Percentiles rank a stretch among this genome's conserved stretches.
phyloP scores from a whole-genome alignment of 148 eudicot genomes.

The Rheum nobile region DNA sequence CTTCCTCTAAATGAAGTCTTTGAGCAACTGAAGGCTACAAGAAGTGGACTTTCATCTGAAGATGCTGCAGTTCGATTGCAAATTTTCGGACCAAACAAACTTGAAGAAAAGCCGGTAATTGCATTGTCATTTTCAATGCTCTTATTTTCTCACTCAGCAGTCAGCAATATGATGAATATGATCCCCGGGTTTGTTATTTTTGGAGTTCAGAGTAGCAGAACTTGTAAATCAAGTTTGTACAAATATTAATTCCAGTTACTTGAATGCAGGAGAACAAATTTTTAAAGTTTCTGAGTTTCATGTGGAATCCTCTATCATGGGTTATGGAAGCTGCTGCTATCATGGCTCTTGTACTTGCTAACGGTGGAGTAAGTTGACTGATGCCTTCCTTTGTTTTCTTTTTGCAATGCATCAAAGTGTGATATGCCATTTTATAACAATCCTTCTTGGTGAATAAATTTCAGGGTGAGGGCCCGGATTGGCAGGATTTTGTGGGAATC shows the following conservation, averaged over 20 bases:
- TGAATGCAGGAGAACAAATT: constrained; percentile 60
- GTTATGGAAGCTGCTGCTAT: constrained; percentile 83
- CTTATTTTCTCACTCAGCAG: background rate
- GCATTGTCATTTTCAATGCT: background rate
- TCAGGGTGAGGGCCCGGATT: constrained; percentile 65
- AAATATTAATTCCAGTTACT: background rate
- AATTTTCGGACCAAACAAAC: constrained; percentile 64
- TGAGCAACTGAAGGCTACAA: constrained; percentile 40
- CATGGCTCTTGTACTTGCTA: constrained; percentile 70
- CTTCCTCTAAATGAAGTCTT: constrained; percentile 59
- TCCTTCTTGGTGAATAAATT: background rate
- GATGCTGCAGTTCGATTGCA: constrained; percentile 48
- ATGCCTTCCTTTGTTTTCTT: background rate
- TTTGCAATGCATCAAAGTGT: background rate
- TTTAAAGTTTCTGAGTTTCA: constrained; percentile 66
- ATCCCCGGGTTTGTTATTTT: background rate
- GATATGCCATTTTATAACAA: background rate
- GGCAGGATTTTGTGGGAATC: constrained; percentile 73
- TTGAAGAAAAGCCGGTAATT: constrained; percentile 61
- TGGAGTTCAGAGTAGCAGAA: background rate
- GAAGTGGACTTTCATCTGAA: constrained; percentile 37
- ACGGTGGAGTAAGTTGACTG: constrained; percentile 56
- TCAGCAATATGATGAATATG: background rate
- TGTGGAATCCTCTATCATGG: constrained; percentile 86
- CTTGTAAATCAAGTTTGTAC: background rate